Evolutionary conservation across 257 asterid species (phyloP).

Genomic region (Forsythia suspensa): DNA sequence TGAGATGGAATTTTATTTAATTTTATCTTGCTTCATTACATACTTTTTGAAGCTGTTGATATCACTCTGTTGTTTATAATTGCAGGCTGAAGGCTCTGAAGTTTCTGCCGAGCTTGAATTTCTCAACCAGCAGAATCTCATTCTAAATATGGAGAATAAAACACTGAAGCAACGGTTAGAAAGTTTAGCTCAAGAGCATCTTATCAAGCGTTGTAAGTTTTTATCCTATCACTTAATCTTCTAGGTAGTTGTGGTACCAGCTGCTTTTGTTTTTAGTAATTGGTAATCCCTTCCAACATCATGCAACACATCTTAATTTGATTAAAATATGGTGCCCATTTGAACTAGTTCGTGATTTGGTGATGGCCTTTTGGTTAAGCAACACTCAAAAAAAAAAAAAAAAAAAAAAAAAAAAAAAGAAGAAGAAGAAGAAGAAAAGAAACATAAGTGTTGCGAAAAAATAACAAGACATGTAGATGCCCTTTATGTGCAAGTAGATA

Average conservation of each 20-base stretch:
- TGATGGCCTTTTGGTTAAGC: background rate
- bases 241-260: background rate
- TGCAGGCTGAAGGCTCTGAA: constrained; percentile 70
- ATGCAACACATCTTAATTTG: background rate
- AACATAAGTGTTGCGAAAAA: background rate
- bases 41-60: constrained; percentile 14
- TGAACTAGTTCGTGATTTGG: background rate
- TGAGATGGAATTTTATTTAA: background rate
- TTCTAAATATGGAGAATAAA: constrained; percentile 79
- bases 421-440: no score
- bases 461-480: background rate
- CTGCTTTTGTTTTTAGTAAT: constrained; percentile 2
- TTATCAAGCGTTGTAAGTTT: constrained; percentile 64
- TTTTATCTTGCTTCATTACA: background rate
- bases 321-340: background rate
- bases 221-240: background rate
- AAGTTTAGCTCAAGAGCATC: constrained; percentile 74
- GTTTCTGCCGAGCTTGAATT: constrained; percentile 75
- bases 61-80: background rate
- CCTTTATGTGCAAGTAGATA: background rate
- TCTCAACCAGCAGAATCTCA: constrained; percentile 75
- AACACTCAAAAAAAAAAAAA: background rate
- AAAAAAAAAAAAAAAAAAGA: no score
- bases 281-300: background rate
- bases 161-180: constrained; percentile 77